Base-by-base conservation (phyloP, 78 protist species). In the Isochrysis galbana region DNA sequence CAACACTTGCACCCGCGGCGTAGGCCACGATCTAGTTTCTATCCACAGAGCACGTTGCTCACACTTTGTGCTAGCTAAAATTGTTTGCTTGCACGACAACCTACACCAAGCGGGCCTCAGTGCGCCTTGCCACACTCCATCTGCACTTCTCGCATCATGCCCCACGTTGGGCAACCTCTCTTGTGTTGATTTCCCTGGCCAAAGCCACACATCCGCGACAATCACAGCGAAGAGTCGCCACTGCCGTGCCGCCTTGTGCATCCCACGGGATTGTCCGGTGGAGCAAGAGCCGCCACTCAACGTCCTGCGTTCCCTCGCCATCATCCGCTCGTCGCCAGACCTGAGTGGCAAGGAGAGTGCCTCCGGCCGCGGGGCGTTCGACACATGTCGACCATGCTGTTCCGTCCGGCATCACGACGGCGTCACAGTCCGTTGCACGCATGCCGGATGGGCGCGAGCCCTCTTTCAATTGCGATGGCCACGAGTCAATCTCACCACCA, bases 281-380 rank as follows among this genome's bases (percentile, higher is more conserved):
- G 45, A 41, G 5, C 19, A 21, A 2, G 41, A 70, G 80, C 29
- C 3, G 80, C 80, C 80, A 70, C 47, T 3, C 47, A 5, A 5
- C 2, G 70, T 55, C 70, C n/a, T n/a, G n/a, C n/a, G n/a, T n/a
- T n/a, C n/a, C n/a, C n/a, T n/a, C n/a, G 77, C 25, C 77, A 14
- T n/a, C 80, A 23, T 3, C 80, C 45, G 0, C 80, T 21, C 80
- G 36, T 2, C 80, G 80, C 86, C 86, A 77, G 48, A 44, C 48
- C 34, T 77, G 86, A 1, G 47, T 77, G 47, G 86, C 86, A 46
- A 77, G 86, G 25, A 77, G 86, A 26, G 86, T 77, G 80, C 80
- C 80, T 3, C 80, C 80, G 7, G 29, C 41, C 34, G n/a, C 19
- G 45, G 80, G 80, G 45, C 80, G 80, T 14, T 70, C 80, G 80